phyloP scores from a whole-genome alignment of 2,329 filamentous ascomycete species.

The Neopestalotiopsis sp. region DNA sequence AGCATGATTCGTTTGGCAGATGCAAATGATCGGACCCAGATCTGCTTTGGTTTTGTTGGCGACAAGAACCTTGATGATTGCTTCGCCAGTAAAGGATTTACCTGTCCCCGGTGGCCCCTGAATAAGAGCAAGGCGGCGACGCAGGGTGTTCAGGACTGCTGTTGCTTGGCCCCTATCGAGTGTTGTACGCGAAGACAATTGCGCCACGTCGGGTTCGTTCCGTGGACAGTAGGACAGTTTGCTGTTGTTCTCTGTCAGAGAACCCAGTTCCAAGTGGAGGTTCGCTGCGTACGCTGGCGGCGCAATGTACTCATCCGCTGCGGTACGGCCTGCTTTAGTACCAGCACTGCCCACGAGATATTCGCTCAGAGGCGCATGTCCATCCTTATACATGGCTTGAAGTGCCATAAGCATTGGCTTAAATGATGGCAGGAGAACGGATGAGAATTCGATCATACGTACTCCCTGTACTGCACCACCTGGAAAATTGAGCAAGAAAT shows the following conservation, averaged over 20 bases:
- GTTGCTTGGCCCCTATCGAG: conserved; percentile 57
- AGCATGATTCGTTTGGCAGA: conserved; percentile 57
- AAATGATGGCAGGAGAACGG: conserved; percentile 62
- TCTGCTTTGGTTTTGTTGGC: conserved; percentile 41
- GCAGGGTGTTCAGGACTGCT: conserved; percentile 59
- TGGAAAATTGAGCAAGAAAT: conserved; percentile 3
- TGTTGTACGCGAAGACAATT: conserved; percentile 40
- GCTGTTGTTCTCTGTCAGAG: conserved; percentile 3
- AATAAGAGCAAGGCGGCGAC: conserved; percentile 61
- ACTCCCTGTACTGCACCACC: not conserved
- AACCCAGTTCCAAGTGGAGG: not conserved
- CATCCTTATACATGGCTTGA: conserved; percentile 52
- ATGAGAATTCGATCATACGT: conserved; percentile 65
- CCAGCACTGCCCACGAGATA: conserved; percentile 42
- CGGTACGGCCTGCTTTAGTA: not conserved
- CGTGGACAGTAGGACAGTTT: conserved; percentile 28
- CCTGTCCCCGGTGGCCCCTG: conserved; percentile 76
- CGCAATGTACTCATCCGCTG: not conserved
- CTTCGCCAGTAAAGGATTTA: conserved; percentile 65
- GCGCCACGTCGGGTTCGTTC: conserved; percentile 22
- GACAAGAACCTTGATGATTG: conserved; percentile 60
- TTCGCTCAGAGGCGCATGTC: conserved; percentile 53
- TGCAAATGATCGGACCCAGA: conserved; percentile 55
- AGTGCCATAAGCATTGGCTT: conserved; percentile 59
- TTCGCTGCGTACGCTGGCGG: conserved; percentile 8